Conservation (phyloP, 2,329 filamentous ascomycete species). For the Leptographium wingfieldii region DNA sequence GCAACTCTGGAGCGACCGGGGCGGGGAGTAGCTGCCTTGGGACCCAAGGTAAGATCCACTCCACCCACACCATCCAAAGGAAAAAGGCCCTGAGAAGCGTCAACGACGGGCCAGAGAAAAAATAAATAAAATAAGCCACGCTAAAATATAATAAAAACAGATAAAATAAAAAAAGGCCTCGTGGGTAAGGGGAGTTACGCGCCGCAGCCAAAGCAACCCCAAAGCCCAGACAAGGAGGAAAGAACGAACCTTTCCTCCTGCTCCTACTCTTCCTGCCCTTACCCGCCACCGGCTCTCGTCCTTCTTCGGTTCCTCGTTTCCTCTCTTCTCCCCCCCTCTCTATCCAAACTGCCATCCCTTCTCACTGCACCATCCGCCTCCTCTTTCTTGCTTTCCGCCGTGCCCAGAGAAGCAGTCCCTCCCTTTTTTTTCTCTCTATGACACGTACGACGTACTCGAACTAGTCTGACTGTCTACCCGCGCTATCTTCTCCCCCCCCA, state of each 20-base stretch:
- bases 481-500: background rate
- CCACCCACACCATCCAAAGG: constrained; percentile 6
- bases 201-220: constrained; percentile 13
- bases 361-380: background rate
- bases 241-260: constrained; percentile 8
- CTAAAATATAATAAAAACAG: constrained; percentile 6
- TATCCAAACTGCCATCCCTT: background rate
- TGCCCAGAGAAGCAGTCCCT: background rate
- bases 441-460: background rate
- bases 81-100: constrained; percentile 9
- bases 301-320: background rate
- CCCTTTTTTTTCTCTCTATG: background rate
- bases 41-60: constrained; percentile 11
- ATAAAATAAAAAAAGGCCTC: constrained; percentile 8
- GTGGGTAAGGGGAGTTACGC: constrained; percentile 16
- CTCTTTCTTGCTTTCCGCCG: background rate
- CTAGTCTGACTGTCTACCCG: background rate
- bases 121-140: constrained; percentile 3
- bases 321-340: background rate
- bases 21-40: constrained; percentile 11
- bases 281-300: constrained; percentile 6
- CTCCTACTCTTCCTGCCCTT: constrained; percentile 6
- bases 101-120: constrained; percentile 6
- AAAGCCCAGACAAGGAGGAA: constrained; percentile 10
- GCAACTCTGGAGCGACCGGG: constrained; percentile 10